Evolutionary conservation across 257 asterid genomes (phyloP).

Genomic region (Misopates orontium): DNA sequence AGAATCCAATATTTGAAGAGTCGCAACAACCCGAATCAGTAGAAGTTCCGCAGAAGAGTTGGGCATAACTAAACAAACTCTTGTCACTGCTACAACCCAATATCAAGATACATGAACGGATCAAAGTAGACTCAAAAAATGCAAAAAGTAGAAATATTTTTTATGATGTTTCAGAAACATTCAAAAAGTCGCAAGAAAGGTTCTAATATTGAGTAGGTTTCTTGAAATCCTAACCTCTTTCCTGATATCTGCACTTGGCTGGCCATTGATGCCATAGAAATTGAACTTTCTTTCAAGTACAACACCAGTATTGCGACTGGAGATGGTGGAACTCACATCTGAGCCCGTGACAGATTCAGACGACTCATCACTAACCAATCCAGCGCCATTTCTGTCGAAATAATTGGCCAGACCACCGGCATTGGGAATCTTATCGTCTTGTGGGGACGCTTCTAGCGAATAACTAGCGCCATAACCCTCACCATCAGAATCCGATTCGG

Average conservation of each 20-base stretch:
- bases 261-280: constrained; percentile 29
- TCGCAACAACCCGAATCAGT: neutral
- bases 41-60: neutral
- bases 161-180: too few species aligned
- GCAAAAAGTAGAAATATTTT: too few species aligned
- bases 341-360: constrained; percentile 45
- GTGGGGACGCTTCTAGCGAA: constrained; percentile 78
- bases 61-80: neutral
- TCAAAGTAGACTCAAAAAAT: too few species aligned
- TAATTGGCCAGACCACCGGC: constrained; percentile 22
- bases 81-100: neutral
- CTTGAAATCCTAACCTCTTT: constrained; percentile 43
- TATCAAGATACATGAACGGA: neutral
- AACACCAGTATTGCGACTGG: constrained; percentile 26
- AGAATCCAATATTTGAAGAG: neutral
- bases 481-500: constrained; percentile 74
- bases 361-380: constrained; percentile 32
- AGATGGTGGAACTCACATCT: constrained; percentile 38
- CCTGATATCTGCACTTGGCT: constrained; percentile 33
- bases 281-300: constrained; percentile 30
- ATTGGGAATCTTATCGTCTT: constrained; percentile 64
- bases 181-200: too few species aligned
- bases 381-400: constrained; percentile 32
- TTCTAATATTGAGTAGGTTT: too few species aligned
- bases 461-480: constrained; percentile 54